Conservation (phyloP, 495 filamentous ascomycete species). For the Venustampulla echinocandica region DNA sequence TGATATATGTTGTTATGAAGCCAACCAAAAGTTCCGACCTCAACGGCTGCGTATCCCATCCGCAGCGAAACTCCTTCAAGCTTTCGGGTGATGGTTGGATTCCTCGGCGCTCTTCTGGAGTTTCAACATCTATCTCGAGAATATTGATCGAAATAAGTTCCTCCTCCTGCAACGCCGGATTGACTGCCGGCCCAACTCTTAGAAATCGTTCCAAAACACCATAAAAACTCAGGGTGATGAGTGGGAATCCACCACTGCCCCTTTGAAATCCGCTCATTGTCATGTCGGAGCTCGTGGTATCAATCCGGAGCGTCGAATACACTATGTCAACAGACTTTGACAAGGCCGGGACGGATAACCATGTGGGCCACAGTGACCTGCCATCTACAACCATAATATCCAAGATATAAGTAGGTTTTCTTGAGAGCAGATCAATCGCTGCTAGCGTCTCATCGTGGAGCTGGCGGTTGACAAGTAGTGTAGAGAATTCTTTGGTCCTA, state of each 20-base stretch:
- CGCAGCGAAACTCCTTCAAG: not conserved
- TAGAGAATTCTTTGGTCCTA: not conserved
- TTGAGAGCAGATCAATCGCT: not conserved
- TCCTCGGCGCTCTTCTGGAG: constrained; percentile 3
- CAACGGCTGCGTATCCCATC: not conserved
- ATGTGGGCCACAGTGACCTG: constrained; percentile 2
- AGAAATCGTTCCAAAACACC: not conserved
- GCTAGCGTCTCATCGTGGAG: not conserved
- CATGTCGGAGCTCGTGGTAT: not conserved
- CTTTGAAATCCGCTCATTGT: not conserved
- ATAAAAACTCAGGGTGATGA: not conserved
- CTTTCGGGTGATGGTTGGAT: not conserved
- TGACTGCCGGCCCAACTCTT: not conserved
- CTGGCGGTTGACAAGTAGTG: constrained; percentile 6
- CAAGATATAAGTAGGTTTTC: not conserved
- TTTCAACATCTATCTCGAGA: not conserved
- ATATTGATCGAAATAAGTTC: not conserved
- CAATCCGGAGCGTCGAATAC: not conserved
- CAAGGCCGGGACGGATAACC: constrained; percentile 1
- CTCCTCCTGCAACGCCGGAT: not conserved
- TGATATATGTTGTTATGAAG: not conserved
- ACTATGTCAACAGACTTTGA: constrained; percentile 1
- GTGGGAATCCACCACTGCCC: not conserved
- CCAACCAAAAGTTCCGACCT: not conserved
- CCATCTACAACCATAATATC: constrained; percentile 3